Conservation (phyloP, 768 basidiomycete genomes). For the Multifurca ochricompacta region DNA sequence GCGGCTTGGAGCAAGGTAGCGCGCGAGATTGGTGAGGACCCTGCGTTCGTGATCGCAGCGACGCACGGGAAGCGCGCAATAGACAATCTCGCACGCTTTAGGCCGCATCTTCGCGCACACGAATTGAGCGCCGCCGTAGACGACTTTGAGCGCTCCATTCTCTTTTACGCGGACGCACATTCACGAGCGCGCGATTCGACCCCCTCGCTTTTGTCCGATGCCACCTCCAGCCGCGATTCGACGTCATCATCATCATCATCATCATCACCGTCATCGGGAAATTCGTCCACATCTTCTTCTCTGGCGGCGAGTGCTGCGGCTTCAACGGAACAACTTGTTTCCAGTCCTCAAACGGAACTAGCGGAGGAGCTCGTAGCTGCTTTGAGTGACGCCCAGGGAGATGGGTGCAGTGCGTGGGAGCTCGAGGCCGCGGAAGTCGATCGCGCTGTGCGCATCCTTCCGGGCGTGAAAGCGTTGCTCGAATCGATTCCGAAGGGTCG, state of each 20-base stretch:
- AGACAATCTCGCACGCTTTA: constrained; percentile 62
- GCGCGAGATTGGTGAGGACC: constrained; percentile 58
- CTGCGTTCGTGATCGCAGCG: constrained; percentile 57
- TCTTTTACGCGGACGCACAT: constrained; percentile 59
- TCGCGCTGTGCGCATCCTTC: constrained; percentile 61
- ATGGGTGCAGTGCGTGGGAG: constrained; percentile 43
- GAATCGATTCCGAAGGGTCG: constrained; percentile 55
- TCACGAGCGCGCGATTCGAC: constrained; percentile 31
- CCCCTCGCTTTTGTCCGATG: constrained; percentile 29
- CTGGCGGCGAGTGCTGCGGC: constrained; percentile 13
- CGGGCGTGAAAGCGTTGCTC: constrained; percentile 60
- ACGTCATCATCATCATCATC: too few species aligned
- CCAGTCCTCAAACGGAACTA: neutral
- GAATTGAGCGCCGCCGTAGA: constrained; percentile 52
- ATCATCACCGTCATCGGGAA: too few species aligned
- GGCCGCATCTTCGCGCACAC: constrained; percentile 44
- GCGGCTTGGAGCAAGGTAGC: constrained; percentile 50
- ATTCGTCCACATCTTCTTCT: constrained; percentile 38
- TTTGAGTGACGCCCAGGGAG: neutral
- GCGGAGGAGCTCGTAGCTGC: neutral
- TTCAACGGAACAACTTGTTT: neutral
- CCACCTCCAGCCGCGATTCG: constrained; percentile 33
- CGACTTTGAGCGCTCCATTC: constrained; percentile 58
- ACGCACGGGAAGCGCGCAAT: constrained; percentile 76
- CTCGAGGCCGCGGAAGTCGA: constrained; percentile 49